Evolutionary conservation across 2,329 filamentous ascomycete species (phyloP).

Genomic region (Paracorniculantispora psalliotae): DNA sequence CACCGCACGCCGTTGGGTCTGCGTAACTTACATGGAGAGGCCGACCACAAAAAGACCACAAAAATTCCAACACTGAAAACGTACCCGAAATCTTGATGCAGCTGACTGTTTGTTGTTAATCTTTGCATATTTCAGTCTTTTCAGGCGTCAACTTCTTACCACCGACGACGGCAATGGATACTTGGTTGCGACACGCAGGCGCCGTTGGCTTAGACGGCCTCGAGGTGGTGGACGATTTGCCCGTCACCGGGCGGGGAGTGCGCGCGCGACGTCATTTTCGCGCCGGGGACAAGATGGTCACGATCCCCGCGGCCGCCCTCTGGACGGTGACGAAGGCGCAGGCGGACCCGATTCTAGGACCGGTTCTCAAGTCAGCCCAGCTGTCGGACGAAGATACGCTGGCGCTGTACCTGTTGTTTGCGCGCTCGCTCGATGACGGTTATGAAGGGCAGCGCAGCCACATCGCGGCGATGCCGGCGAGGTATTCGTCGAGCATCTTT

Average conservation of each 20-base stretch:
- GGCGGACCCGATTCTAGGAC: conserved; percentile 27
- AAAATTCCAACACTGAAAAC: not conserved
- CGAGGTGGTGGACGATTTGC: conserved; percentile 29
- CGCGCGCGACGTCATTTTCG: conserved; percentile 25
- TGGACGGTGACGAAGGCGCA: conserved; percentile 29
- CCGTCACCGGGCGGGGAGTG: conserved; percentile 27
- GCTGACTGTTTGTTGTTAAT: no score
- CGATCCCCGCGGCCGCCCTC: conserved; percentile 25
- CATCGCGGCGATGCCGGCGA: conserved; percentile 26
- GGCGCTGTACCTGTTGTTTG: conserved; percentile 29
- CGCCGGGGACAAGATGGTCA: conserved; percentile 29
- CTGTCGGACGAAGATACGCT: conserved; percentile 30
- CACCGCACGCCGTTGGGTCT: not conserved
- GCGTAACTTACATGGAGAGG: not conserved
- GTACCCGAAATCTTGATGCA: no score
- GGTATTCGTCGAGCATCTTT: conserved; percentile 32
- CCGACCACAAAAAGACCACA: not conserved
- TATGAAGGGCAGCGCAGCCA: conserved; percentile 25
- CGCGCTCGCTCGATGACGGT: conserved; percentile 27
- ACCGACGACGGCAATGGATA: conserved; percentile 21
- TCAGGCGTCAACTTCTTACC: no score
- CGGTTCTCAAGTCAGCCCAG: conserved; percentile 25
- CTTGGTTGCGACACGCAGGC: conserved; percentile 27
- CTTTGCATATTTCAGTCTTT: no score
- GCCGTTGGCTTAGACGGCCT: conserved; percentile 26